Conservation (phyloP, 176 grass and related monocot genomes). For the Guadua angustifolia region DNA sequence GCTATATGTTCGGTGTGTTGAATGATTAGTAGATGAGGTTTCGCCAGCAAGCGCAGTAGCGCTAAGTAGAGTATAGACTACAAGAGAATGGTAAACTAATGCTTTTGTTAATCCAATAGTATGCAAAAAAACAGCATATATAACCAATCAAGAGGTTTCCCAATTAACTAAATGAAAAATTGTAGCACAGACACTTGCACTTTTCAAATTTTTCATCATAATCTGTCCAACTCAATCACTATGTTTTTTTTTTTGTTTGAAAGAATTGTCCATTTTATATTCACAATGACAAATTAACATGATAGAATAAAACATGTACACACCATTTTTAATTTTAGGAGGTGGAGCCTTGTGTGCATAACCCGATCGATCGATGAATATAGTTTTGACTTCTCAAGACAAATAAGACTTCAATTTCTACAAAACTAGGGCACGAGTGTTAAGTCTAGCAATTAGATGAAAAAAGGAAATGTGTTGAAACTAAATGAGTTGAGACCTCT, state of each 20-base stretch:
- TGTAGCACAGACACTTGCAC: not conserved
- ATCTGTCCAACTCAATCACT: too few relatives aligned
- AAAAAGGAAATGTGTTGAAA: not conserved
- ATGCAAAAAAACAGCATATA: conserved; percentile 11
- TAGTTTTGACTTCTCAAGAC: not conserved
- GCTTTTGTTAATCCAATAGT: not conserved
- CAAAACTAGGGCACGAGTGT: not conserved
- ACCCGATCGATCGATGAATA: too few relatives aligned
- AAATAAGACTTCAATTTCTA: not conserved
- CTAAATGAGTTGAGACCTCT: not conserved
- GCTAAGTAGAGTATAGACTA: conserved; percentile 29
- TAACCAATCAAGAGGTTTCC: not conserved
- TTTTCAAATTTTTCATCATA: not conserved
- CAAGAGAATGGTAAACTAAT: not conserved
- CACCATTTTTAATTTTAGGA: not conserved
- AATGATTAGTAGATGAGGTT: conserved; percentile 58
- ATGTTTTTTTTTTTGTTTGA: not conserved
- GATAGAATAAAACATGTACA: not conserved
- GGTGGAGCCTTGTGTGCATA: too few relatives aligned
- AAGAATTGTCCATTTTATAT: not conserved
- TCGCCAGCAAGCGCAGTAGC: conserved; percentile 50
- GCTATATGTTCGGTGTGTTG: conserved; percentile 20
- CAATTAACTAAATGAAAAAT: not conserved
- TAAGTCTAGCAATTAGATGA: not conserved
- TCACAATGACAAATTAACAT: not conserved